These are phyloP conservation scores for Phytophthora sansomeana DNA, from an alignment of 352 stramenopile genomes.

Conservation along the genomic window DNA sequence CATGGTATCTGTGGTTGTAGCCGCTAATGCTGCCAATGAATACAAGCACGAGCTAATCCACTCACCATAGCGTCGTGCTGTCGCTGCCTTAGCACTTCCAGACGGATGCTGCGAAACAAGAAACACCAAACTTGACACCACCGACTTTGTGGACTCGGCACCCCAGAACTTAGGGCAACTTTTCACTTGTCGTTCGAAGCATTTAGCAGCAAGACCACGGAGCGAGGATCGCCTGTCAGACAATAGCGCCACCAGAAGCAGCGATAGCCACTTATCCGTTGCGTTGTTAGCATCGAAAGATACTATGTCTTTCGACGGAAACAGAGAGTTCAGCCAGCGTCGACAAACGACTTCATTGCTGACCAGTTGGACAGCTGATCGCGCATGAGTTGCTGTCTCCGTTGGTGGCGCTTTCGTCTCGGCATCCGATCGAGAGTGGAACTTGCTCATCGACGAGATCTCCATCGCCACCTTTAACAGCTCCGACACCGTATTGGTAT, in stretches of 20 bases:
- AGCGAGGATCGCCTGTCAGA: slow-evolving; percentile 42
- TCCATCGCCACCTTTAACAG: slow-evolving; percentile 53
- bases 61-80: slow-evolving; percentile 15
- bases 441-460: slow-evolving; percentile 35
- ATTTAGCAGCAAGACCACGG: slow-evolving; percentile 31
- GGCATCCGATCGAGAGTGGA: slow-evolving; percentile 6
- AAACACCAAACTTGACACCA: slow-evolving; percentile 74
- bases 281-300: background rate
- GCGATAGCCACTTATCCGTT: slow-evolving; percentile 42
- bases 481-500: slow-evolving; percentile 33
- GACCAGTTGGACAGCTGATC: slow-evolving; percentile 47
- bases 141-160: slow-evolving; percentile 40
- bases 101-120: slow-evolving; percentile 50
- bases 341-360: slow-evolving; percentile 22
- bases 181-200: slow-evolving; percentile 49
- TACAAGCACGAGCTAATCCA: slow-evolving; percentile 61
- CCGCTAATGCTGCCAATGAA: slow-evolving; percentile 52
- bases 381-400: slow-evolving; percentile 38
- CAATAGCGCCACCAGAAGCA: slow-evolving; percentile 50
- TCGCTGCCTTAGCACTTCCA: slow-evolving; percentile 5
- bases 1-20: slow-evolving; percentile 76
- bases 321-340: slow-evolving; percentile 54
- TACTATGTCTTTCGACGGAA: slow-evolving; percentile 12
- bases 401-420: slow-evolving; percentile 4
- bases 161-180: slow-evolving; percentile 45